A percentile compares a stretch with the other conserved stretches of the same genome.
phyloP scores from a whole-genome alignment of 495 filamentous ascomycete genomes.

The Hypomontagnella monticulosa region DNA sequence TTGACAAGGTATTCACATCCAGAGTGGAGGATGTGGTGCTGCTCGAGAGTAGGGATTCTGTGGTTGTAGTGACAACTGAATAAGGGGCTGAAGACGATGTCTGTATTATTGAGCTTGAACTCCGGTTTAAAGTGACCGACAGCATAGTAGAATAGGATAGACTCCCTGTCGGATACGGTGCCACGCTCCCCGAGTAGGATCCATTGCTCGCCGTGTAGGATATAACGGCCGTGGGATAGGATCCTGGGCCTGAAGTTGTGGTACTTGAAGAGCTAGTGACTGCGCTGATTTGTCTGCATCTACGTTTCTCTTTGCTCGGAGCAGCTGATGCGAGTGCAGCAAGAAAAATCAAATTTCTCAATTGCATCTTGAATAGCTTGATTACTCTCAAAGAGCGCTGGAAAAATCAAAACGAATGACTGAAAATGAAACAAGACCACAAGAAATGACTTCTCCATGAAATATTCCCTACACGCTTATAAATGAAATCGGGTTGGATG shows the following conservation, averaged over 20 bases:
- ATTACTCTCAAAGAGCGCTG: neutral
- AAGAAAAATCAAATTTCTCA: neutral
- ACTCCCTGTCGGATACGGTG: neutral
- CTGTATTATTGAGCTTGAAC: neutral
- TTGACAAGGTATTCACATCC: neutral
- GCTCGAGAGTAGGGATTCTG: neutral
- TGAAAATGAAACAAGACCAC: neutral
- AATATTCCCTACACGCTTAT: neutral
- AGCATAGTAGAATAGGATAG: neutral
- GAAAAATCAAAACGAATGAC: neutral
- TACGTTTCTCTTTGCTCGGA: slow-evolving; percentile 4
- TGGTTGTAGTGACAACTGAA: neutral
- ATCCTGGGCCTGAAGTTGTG: neutral
- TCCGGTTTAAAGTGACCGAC: neutral
- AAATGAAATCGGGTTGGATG: too few species aligned
- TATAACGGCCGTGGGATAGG: too few species aligned
- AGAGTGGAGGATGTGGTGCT: neutral
- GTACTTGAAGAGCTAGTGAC: neutral
- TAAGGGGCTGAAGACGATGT: neutral
- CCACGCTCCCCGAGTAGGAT: neutral
- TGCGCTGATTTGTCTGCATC: neutral
- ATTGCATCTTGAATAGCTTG: neutral
- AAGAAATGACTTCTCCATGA: neutral
- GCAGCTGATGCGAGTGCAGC: neutral
- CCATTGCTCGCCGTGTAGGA: neutral